Evolutionary conservation across 495 filamentous ascomycete genomes (phyloP).

Genomic region (Penicillium coprophilum): DNA sequence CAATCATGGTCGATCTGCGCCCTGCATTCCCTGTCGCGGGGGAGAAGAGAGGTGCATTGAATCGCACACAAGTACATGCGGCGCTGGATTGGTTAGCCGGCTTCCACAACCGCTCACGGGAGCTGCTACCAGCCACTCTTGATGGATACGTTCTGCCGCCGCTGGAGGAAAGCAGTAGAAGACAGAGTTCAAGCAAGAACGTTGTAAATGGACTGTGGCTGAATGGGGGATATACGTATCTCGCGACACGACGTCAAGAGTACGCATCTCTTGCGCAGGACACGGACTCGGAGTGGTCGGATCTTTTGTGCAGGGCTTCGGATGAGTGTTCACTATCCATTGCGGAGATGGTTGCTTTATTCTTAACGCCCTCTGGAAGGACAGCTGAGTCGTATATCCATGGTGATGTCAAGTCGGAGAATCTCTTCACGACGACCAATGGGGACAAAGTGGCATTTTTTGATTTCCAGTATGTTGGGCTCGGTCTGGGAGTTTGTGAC

Average conservation of each 20-base stretch:
- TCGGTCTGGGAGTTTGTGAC: slow-evolving; percentile 41
- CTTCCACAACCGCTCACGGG: slow-evolving; percentile 34
- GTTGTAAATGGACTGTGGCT: slow-evolving; percentile 30
- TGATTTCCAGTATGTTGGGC: slow-evolving; percentile 43
- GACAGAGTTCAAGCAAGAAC: slow-evolving; percentile 1
- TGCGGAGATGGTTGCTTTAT: slow-evolving; percentile 33
- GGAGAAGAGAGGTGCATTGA: slow-evolving; percentile 30
- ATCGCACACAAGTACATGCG: slow-evolving; percentile 26
- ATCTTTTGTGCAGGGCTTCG: slow-evolving; percentile 19
- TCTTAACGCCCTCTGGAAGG: slow-evolving; percentile 32
- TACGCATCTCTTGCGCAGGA: slow-evolving; percentile 32
- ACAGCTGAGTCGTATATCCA: slow-evolving; percentile 39
- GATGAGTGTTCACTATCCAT: slow-evolving; percentile 24
- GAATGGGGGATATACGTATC: slow-evolving; percentile 44
- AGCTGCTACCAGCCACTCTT: slow-evolving; percentile 16
- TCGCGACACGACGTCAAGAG: slow-evolving; percentile 38
- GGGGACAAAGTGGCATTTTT: slow-evolving; percentile 40
- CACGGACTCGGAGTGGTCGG: slow-evolving; percentile 35
- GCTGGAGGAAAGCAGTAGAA: slow-evolving; percentile 27
- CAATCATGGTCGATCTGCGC: slow-evolving; percentile 38
- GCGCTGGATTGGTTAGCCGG: slow-evolving; percentile 36
- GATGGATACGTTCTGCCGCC: slow-evolving; percentile 33
- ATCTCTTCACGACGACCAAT: slow-evolving; percentile 37
- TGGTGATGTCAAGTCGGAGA: slow-evolving; percentile 45
- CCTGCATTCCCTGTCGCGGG: slow-evolving; percentile 29